Base-by-base conservation (phyloP, 495 filamentous ascomycete genomes). In the Tuber indicum region DNA sequence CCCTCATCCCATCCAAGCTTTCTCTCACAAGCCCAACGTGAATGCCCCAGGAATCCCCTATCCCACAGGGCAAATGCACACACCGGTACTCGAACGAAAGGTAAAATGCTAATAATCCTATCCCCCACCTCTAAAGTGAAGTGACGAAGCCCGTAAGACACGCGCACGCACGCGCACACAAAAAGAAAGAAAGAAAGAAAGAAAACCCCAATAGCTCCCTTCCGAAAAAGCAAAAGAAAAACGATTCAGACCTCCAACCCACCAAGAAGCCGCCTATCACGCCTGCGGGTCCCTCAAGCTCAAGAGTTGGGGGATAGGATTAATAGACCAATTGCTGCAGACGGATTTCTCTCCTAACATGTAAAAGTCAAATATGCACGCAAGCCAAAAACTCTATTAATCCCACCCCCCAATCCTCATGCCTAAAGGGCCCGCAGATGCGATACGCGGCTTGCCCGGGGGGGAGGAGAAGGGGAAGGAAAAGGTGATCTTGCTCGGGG, bases 251-350 rank as follows among this genome's bases (percentile, higher is more conserved):
- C 26, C 58, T 19, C 58, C 12, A 66, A 66, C 58, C 7, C 58
- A 66, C 58, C 58, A 12, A 66, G 26, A 17, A 17, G 58, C 58
- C 14, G 58, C 58, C 12, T 36, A 66, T 66, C 58, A 36, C 58
- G 4, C 14, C 58, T 66, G 58, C 58, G 58, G 58, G 58, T 17
- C 16, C 58, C 10, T 66, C 12, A 36, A 32, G 36, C 58, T 12
- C 58, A 36, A 66, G 58, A 66, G 58, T 66, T 66, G 58, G 58
- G 58, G 58, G 58, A 66, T 66, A 66, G 58, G 58, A 66, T 66
- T 66, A 66, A 36, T 66, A 66, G 26, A 66, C 26, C 14, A 66
- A 66, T 66, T 66, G 58, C 0, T 62, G 14, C 26, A 32, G 52
- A 32, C n/a, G 12, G 14, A 36, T 66, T 62, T 26, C 14, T 14